A percentile compares a stretch with the other conserved stretches of the same genome.
Conservation (phyloP, 2,329 filamentous ascomycete species). For the Immersiporthe knoxdaviesiana region DNA sequence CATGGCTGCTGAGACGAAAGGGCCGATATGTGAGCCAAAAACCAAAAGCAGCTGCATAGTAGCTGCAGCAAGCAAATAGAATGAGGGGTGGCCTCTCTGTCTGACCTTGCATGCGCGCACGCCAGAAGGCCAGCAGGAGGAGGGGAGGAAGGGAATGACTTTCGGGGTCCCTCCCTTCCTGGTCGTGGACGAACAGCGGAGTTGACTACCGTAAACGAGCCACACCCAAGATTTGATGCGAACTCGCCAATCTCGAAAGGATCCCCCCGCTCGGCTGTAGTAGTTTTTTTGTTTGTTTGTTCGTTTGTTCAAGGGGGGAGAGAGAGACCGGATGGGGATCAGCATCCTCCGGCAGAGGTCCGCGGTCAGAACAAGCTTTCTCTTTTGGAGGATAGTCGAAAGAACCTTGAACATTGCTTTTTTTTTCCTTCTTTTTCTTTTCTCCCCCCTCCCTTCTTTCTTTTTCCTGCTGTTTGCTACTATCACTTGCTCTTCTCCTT, state of each 20-base stretch:
- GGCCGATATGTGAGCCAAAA: neutral
- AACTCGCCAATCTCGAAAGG: constrained; percentile 28
- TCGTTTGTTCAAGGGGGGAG: no score
- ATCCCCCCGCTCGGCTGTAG: constrained; percentile 3
- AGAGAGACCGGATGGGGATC: neutral
- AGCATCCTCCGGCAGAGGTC: neutral
- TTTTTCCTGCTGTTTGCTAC: no score
- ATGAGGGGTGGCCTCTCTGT: no score
- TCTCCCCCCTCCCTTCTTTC: no score
- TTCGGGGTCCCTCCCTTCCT: neutral
- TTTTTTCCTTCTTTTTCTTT: neutral
- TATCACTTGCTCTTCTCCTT: neutral
- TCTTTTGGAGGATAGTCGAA: neutral
- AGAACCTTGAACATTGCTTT: neutral
- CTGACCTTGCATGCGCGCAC: no score
- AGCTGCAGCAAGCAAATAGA: no score
- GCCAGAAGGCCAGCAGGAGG: neutral
- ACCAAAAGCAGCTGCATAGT: neutral
- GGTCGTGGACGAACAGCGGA: neutral
- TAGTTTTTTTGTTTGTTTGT: neutral
- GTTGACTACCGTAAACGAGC: constrained; percentile 7
- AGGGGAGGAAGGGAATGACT: neutral
- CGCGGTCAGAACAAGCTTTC: constrained; percentile 3
- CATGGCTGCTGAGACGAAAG: no score
- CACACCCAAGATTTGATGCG: constrained; percentile 24